Conservation (phyloP, 805 yeast species). For the Candida xyloterini region DNA sequence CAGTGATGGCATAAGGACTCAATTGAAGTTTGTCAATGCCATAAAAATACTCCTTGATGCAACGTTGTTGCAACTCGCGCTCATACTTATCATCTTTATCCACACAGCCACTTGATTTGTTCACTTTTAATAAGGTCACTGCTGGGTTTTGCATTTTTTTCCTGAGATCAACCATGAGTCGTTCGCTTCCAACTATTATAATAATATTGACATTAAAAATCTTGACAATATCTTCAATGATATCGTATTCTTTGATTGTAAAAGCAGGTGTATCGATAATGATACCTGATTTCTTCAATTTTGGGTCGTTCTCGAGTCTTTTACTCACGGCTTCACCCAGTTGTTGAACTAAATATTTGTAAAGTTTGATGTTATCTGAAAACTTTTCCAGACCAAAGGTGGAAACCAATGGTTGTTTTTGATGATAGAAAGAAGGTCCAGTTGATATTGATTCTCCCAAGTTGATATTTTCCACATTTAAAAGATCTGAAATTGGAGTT, state of each 20-base stretch:
- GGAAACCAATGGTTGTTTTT: constrained; percentile 87
- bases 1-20: constrained; percentile 83
- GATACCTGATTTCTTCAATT: constrained; percentile 49
- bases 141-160: constrained; percentile 41
- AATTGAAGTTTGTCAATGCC: constrained; percentile 65
- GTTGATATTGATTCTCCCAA: constrained; percentile 80
- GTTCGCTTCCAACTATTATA: constrained; percentile 74
- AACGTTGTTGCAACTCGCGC: constrained; percentile 69
- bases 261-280: constrained; percentile 76
- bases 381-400: constrained; percentile 69
- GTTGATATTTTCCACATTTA: constrained; percentile 66
- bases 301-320: constrained; percentile 49
- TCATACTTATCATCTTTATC: constrained; percentile 67
- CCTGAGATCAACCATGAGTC: constrained; percentile 60
- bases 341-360: constrained; percentile 45
- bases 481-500: constrained; percentile 73
- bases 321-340: constrained; percentile 37
- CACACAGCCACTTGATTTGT: constrained; percentile 73
- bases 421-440: constrained; percentile 72
- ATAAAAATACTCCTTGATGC: constrained; percentile 85
- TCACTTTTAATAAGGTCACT: constrained; percentile 57
- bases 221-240: constrained; percentile 55
- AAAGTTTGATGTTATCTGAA: constrained; percentile 54
- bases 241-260: constrained; percentile 44
- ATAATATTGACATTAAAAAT: constrained; percentile 58